Conservation (phyloP, 2,329 filamentous ascomycete species). For the Truncatella angustata region DNA sequence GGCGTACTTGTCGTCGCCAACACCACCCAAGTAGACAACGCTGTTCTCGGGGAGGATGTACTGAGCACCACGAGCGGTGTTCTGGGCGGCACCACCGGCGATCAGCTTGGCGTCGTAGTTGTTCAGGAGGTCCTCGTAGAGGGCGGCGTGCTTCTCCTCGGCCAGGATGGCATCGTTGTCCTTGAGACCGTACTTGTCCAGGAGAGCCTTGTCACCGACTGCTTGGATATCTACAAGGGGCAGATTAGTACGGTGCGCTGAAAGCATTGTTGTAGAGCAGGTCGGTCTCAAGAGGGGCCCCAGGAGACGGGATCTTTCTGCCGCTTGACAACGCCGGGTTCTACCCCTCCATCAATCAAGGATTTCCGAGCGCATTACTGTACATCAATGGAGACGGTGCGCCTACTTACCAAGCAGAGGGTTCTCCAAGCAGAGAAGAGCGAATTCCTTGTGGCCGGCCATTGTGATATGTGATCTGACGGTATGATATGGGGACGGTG, state of each 20-base stretch:
- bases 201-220: constrained; percentile 74
- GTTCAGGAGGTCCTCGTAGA: constrained; percentile 92
- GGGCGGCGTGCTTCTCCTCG: constrained; percentile 80
- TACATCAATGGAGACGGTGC: too few species aligned
- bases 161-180: constrained; percentile 97
- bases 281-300: background rate
- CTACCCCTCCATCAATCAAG: background rate
- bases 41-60: constrained; percentile 90
- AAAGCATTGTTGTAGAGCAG: background rate
- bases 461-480: constrained; percentile 46
- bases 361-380: too few species aligned
- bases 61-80: constrained; percentile 93
- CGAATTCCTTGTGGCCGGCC: constrained; percentile 75
- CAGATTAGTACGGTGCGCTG: too few species aligned
- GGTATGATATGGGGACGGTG: constrained; percentile 8
- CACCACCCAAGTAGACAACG: constrained; percentile 89
- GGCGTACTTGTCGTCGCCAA: constrained; percentile 94
- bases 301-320: too few species aligned
- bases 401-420: constrained; percentile 81
- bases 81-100: constrained; percentile 94
- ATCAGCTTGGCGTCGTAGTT: constrained; percentile 93
- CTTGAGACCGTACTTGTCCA: constrained; percentile 92
- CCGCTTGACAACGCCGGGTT: too few species aligned
- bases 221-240: constrained; percentile 82
- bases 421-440: constrained; percentile 94